phyloP scores from a whole-genome alignment of 768 basidiomycete species.

The Podaxis rugospora region DNA sequence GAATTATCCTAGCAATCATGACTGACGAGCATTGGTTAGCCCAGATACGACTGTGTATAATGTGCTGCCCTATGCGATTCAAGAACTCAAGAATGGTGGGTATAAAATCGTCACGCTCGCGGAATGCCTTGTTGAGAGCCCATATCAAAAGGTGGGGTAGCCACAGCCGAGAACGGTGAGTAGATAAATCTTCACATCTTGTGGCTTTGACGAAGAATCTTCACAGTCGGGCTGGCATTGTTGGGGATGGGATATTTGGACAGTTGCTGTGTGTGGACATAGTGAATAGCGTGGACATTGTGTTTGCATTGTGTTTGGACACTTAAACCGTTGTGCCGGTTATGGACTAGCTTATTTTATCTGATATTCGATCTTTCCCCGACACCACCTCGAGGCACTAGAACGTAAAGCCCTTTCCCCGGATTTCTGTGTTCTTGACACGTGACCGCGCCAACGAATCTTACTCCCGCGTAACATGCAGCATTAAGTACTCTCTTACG shows the following conservation, averaged over 20 bases:
- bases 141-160: conserved; percentile 13
- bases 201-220: neutral
- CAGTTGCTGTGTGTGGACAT: neutral
- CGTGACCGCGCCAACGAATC: neutral
- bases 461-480: neutral
- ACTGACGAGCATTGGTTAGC: neutral
- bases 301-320: too few species aligned
- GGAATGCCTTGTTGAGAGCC: conserved; percentile 13
- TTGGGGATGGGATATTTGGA: neutral
- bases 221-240: conserved; percentile 8
- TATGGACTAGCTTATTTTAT: neutral
- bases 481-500: neutral
- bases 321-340: neutral
- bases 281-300: neutral
- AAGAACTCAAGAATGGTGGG: conserved; percentile 9
- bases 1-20: too few species aligned
- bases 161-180: conserved; percentile 28
- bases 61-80: conserved; percentile 13
- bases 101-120: conserved; percentile 15
- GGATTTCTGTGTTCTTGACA: neutral
- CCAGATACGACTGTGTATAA: neutral
- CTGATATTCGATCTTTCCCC: neutral
- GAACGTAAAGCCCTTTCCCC: neutral
- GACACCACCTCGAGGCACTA: neutral
- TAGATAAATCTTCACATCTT: neutral